These are phyloP conservation scores for Dujonia santamariae DNA, from an alignment of 1,139 yeast species.

Conservation along the genomic window DNA sequence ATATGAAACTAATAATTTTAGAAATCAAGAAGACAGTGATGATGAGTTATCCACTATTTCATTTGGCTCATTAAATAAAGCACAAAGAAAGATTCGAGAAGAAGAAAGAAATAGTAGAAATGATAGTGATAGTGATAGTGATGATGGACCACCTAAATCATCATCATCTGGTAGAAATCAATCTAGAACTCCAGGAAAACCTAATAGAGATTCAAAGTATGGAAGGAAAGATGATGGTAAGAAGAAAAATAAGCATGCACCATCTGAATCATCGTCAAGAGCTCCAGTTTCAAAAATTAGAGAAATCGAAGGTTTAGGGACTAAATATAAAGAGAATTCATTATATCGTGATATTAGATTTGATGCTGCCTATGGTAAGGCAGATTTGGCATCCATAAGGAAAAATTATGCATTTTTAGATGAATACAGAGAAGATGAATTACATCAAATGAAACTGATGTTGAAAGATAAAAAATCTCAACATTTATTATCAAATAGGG, in stretches of 20 bases:
- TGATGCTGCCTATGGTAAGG: constrained; percentile 84
- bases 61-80: constrained; percentile 57
- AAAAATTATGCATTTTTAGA: constrained; percentile 82
- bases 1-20: constrained; percentile 14
- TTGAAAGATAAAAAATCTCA: constrained; percentile 55
- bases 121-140: constrained; percentile 1
- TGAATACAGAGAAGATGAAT: constrained; percentile 76
- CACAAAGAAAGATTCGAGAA: constrained; percentile 48
- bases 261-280: constrained; percentile 69
- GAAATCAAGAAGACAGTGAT: constrained; percentile 27
- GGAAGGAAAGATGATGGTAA: constrained; percentile 6
- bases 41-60: constrained; percentile 46
- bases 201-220: constrained; percentile 2
- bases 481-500: constrained; percentile 40
- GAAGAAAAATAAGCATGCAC: constrained; percentile 67
- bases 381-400: constrained; percentile 64
- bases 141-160: constrained; percentile 4
- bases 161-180: neutral
- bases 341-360: constrained; percentile 80
- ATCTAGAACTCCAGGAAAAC: neutral
- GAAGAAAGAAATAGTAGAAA: constrained; percentile 13
- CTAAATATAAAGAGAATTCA: constrained; percentile 34
- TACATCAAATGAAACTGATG: constrained; percentile 53
- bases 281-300: constrained; percentile 68
- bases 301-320: constrained; percentile 68